Base-by-base conservation (phyloP, 2,329 filamentous ascomycete genomes). In the Clarireedia homoeocarpa region DNA sequence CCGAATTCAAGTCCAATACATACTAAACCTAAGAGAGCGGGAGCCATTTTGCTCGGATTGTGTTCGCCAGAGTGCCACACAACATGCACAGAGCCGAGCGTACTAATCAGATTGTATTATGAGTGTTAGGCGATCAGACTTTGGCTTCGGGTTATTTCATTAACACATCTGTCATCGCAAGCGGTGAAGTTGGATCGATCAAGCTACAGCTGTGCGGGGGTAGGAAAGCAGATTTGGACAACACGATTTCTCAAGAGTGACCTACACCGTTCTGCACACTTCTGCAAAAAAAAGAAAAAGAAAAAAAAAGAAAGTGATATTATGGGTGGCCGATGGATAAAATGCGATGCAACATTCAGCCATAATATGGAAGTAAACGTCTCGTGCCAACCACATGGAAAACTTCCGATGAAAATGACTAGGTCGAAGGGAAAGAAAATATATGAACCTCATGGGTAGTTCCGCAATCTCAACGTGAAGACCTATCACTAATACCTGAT, bases 91-190 rank as follows among this genome's bases (percentile, higher is more conserved):
- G 12, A 48, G 34, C 52, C 52, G 46, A 50, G 50, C 15, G 34
- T 23, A 48, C 23, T 34, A 42, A 48, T n/a, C 51, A 48, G 30
- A 26, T 17, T 30, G n/a, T 49, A 49, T n/a, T 15, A 40, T 42
- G 39, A 42, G 15, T 49, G 45, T 44, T 54, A 34, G 52, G 52
- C 52, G 52, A 54, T 54, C 52, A 54, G 48, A 49, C 14, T 27
- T 49, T 38, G 44, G 44, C 52, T 26, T 48, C 23, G 20, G 34
- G 24, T 34, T 54, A 36, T 30, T 49, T 34, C 52, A 36, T 38
- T 34, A 20, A 40, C 6, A 39, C 34, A 30, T 26, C 24, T 40
- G 14, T 34, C 30, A 30, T 30, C 38, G 2, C n/a, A 40, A 12
- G 44, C 14, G 20, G 20, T 20, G 2, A 20, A 20, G 20, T 20